phyloP scores from a whole-genome alignment of 495 filamentous ascomycete species.

The Aspergillus funiculosus region DNA sequence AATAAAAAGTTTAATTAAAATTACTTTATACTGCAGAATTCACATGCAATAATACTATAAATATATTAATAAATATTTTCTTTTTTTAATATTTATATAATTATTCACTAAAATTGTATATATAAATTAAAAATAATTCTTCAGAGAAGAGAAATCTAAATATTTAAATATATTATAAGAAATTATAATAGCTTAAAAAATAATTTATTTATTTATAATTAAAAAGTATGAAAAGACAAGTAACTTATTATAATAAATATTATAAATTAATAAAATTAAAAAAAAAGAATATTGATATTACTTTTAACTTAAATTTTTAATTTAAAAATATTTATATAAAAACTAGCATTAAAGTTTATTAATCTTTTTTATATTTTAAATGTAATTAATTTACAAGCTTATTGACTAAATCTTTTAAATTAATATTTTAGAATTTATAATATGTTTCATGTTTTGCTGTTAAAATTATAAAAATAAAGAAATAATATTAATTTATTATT shows the following conservation, averaged over 20 bases:
- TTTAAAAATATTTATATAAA: slow-evolving; percentile 4
- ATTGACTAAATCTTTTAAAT: too few relatives aligned
- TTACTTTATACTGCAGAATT: too few relatives aligned
- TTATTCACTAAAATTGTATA: slow-evolving; percentile 1
- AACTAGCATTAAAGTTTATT: slow-evolving; percentile 6
- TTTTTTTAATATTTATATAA: neutral
- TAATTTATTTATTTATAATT: neutral
- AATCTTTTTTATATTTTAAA: slow-evolving; percentile 9
- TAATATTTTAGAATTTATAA: too few relatives aligned
- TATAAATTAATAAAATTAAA: slow-evolving; percentile 4
- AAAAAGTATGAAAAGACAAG: too few relatives aligned
- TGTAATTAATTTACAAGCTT: slow-evolving; percentile 2
- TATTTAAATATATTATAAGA: slow-evolving; percentile 3
- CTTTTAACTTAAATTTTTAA: neutral
- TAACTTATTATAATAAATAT: slow-evolving; percentile 1
- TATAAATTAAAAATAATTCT: neutral
- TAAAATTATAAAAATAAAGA: slow-evolving; percentile 1
- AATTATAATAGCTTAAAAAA: slow-evolving; percentile 1
- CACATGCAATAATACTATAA: too few relatives aligned
- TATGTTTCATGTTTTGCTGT: too few relatives aligned
- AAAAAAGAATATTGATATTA: slow-evolving; percentile 1
- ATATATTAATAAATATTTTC: slow-evolving; percentile 1
- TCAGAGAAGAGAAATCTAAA: slow-evolving; percentile 4
- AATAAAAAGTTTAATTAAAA: too few relatives aligned
- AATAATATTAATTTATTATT: too few relatives aligned